Percentiles rank a stretch among this genome's conserved stretches.
These are phyloP conservation scores for Fusarium camptoceras DNA, from an alignment of 2,329 filamentous ascomycete genomes.

Conservation along the genomic window DNA sequence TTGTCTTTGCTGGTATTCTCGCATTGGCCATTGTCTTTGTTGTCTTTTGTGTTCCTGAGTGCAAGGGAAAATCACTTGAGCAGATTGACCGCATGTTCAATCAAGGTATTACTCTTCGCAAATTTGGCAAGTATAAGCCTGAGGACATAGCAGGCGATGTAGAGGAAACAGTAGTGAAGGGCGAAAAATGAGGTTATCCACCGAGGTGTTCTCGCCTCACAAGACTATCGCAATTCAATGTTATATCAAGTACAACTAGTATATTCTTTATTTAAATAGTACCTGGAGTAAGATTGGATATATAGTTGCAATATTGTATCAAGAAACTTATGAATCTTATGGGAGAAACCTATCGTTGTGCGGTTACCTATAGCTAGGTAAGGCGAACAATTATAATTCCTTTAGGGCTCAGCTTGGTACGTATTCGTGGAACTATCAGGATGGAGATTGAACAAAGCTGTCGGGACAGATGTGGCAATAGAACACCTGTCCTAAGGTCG, in stretches of 20 bases:
- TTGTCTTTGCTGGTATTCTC: slow-evolving; percentile 36
- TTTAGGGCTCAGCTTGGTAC: too few relatives aligned
- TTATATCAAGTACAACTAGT: too few relatives aligned
- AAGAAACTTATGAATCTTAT: too few relatives aligned
- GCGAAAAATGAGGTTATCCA: not conserved
- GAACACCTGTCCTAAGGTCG: not conserved
- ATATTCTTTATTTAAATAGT: too few relatives aligned
- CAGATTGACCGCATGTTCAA: slow-evolving; percentile 39
- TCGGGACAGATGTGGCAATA: not conserved
- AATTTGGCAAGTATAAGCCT: slow-evolving; percentile 31
- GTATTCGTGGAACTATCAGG: too few relatives aligned
- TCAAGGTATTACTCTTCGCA: slow-evolving; percentile 17
- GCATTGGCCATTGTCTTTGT: slow-evolving; percentile 16
- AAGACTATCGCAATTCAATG: too few relatives aligned
- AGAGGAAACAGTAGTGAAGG: not conserved
- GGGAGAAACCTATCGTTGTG: too few relatives aligned
- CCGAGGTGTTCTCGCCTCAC: too few relatives aligned
- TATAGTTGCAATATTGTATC: too few relatives aligned
- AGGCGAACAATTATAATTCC: too few relatives aligned
- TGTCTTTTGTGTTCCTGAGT: slow-evolving; percentile 36
- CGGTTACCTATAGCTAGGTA: too few relatives aligned
- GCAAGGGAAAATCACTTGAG: slow-evolving; percentile 39
- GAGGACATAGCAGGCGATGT: not conserved
- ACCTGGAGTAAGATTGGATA: rapidly evolving
- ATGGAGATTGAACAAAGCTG: not conserved